Evolutionary conservation across 2,329 filamentous ascomycete genomes (phyloP), one percentile per base, ranked within the genome.

Genomic region (Diplocarpon mali): DNA sequence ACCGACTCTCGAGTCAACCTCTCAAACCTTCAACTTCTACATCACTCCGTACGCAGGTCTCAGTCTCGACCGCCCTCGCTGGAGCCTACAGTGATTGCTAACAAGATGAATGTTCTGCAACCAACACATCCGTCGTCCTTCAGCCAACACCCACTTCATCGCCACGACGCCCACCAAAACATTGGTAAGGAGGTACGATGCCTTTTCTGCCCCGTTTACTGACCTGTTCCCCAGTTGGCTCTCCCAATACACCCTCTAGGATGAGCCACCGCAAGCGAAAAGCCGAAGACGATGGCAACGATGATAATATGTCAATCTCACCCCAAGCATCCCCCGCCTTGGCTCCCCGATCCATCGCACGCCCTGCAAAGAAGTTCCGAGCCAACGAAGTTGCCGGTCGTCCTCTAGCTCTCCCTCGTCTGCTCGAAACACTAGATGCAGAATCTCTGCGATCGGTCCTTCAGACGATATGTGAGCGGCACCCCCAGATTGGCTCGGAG

Each of bases 401-500:
- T 48, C 78, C 80, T 38, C 69, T 86, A 38, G 67, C 78, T 17
- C 68, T 85, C 17, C 72, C 78, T 46, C 82, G 92, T 59, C 76
- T 98, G n/a, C 79, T 98, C 51, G 90, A 98, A 67, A 96, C 92
- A 0, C 77, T 98, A 36, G 86, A 93, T 59, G 82, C 81, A 48
- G 76, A 85, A 48, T 85, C 93, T 54, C 75, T 98, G 59, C 81
- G 90, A 55, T 79, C 78, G 30, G 80, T 95, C 1, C 74, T 98
- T n/a, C 85, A 89, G 62, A 82, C 84, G 44, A 85, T 98, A 61
- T 95, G 89, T 68, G 85, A 94, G 59, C 79, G 84, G 55, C 87
- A 94, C 61, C 87, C 89, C 3, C 80, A 85, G 53, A 83, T 98
- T 50, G 82, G 81, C 42, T 77, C 85, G 42, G 89, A 96, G 64